Evolutionary conservation across 768 basidiomycete genomes (phyloP), one percentile per base, ranked within the genome.

Genomic region (Termitomyces sp.): DNA sequence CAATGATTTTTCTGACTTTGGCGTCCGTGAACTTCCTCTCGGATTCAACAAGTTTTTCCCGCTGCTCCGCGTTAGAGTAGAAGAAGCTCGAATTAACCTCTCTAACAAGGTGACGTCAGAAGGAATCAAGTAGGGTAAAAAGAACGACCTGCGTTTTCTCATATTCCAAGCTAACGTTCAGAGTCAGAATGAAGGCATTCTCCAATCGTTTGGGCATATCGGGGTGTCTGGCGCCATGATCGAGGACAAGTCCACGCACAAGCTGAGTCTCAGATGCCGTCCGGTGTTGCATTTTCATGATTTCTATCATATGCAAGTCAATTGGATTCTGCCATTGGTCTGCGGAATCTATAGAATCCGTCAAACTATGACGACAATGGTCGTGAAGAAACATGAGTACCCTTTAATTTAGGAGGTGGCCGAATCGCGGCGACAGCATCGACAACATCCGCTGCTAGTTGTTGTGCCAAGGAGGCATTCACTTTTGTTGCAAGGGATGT

Each of bases 261-360:
- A 99, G 86, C 72, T 97, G 92, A 35, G 97, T 99, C 75, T 99
- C 97, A 24, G 94, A 94, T 64, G 97, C 94, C 46, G 91, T 96
- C 69, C 96, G 91, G 78, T 99, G 97, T 75, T 97, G 96, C 97
- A 99, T 99, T 80, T 98, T 98, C 97, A 98, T 98, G 64, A 98
- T 89, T 78, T 99, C 97, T 55, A 99, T 80, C 97, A 99, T 99
- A 78, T 98, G 96, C 59, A 99, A 81, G 79, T 99, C 97, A 71
- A 98, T 96, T 54, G 96, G 94, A 67, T 95, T 89, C 57, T 83
- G 84, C 81, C 85, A 90, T 66, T 87, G 85, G 70, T 90, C 87
- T 55, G 40, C 8, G 13, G 55, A 55, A 63, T 84, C 86, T 90
- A 65, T 56, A 59, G 59, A 64, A 65, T 63, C 67, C 48, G 59